Evolutionary conservation across 352 stramenopile species (phyloP).

Genomic region (Thraustotheca clavata): DNA sequence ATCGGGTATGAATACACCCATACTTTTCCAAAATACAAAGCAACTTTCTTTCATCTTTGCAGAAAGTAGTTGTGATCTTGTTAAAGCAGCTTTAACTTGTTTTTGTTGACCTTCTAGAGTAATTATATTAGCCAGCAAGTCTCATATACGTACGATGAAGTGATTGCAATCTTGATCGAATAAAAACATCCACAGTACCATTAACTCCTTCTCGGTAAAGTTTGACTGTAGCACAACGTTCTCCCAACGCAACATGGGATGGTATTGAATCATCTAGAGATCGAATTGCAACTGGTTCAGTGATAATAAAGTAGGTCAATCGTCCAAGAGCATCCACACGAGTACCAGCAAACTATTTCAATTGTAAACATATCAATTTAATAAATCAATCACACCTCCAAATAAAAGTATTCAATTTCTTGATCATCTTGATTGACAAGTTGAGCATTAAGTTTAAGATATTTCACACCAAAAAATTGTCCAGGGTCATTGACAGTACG

Average conservation of each 20-base stretch:
- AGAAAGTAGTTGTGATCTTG: background rate
- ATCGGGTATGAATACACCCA: constrained; percentile 12
- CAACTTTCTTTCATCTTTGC: background rate
- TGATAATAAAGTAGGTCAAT: constrained; percentile 8
- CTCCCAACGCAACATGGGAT: background rate
- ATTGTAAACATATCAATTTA: background rate
- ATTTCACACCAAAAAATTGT: constrained; percentile 20
- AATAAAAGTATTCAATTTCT: constrained; percentile 20
- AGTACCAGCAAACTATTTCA: constrained; percentile 13
- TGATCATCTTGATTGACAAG: constrained; percentile 16
- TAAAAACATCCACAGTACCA: constrained; percentile 7
- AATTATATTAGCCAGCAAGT: background rate
- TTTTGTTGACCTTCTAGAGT: too few species aligned
- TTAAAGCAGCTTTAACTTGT: too few species aligned
- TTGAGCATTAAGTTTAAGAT: constrained; percentile 12
- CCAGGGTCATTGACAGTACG: constrained; percentile 3
- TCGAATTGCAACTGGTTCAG: constrained; percentile 6
- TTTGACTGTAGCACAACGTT: constrained; percentile 20
- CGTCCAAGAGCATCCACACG: constrained; percentile 4
- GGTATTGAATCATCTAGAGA: background rate
- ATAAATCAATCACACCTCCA: background rate
- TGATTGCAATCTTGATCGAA: constrained; percentile 5
- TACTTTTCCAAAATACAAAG: constrained; percentile 15
- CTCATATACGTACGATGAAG: background rate
- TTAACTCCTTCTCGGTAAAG: constrained; percentile 7